Evolutionary conservation across 257 asterid species (phyloP).

Genomic region (Capsicum baccatum): DNA sequence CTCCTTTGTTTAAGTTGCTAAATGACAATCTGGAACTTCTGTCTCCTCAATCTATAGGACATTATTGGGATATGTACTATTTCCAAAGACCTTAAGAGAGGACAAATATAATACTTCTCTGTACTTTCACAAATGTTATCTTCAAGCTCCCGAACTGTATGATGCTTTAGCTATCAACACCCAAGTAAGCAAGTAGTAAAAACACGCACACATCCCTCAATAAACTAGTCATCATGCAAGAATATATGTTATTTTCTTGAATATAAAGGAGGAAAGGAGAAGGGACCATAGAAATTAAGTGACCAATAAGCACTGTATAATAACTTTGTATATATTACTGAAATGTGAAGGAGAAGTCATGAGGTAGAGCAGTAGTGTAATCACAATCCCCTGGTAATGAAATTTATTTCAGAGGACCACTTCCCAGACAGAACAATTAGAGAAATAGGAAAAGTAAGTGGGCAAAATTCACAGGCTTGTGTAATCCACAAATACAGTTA

Average conservation of each 20-base stretch:
- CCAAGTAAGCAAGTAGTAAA: neutral
- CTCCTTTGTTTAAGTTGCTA: neutral
- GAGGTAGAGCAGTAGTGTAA: neutral
- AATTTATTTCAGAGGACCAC: neutral
- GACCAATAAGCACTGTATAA: neutral
- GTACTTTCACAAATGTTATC: neutral
- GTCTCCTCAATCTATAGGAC: neutral
- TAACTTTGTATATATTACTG: constrained; percentile 1
- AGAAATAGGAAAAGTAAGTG: neutral
- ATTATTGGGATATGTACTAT: constrained; percentile 15
- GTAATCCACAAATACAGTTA: constrained; percentile 5
- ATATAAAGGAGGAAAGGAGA: neutral
- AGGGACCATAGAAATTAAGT: neutral
- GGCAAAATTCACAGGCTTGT: neutral
- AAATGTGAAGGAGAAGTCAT: neutral
- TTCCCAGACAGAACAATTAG: neutral
- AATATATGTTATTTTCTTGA: neutral
- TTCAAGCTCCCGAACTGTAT: neutral
- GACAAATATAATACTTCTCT: neutral
- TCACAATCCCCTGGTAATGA: constrained; percentile 3
- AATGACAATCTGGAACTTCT: neutral
- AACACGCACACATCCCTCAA: no score
- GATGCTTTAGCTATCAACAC: neutral
- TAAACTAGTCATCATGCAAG: neutral
- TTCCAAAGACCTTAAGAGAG: constrained; percentile 3